Evolutionary conservation across 148 eudicot genomes (phyloP).

Genomic region (Persicaria maculosa): DNA sequence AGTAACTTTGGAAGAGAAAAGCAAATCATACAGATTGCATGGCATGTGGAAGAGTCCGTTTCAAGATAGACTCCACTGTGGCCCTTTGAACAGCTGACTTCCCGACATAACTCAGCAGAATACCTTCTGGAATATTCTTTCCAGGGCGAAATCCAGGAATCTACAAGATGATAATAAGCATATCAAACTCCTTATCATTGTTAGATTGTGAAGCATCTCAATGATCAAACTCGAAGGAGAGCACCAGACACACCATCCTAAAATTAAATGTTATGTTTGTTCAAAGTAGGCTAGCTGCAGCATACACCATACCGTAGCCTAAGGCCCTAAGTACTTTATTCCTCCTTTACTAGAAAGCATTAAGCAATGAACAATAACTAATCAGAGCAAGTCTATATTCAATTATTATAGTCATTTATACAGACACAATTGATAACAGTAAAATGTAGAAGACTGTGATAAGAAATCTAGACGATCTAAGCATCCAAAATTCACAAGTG

Average conservation of each 20-base stretch:
- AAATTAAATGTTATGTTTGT: not conserved
- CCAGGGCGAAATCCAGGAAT: conserved; percentile 98
- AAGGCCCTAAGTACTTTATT: not conserved
- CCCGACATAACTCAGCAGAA: conserved; percentile 59
- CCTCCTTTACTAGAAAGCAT: not conserved
- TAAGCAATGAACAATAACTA: not conserved
- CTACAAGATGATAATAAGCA: conserved; percentile 23
- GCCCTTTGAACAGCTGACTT: conserved; percentile 56
- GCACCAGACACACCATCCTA: not conserved
- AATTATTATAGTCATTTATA: not conserved
- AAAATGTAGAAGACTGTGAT: not conserved
- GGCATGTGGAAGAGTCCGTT: conserved; percentile 97
- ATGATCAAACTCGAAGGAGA: not conserved
- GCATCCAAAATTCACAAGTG: not conserved
- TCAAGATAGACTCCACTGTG: conserved; percentile 71
- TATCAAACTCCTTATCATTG: not conserved
- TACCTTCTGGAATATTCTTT: conserved; percentile 72
- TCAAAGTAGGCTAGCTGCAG: not conserved
- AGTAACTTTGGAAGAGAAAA: conserved; percentile 3
- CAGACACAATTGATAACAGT: not conserved
- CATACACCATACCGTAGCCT: not conserved
- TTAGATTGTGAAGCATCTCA: not conserved
- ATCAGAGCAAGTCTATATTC: not conserved
- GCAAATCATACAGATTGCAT: conserved; percentile 58
- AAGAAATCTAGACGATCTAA: not conserved